These are phyloP conservation scores for Biscogniauxia marginata DNA, from an alignment of 2,329 filamentous ascomycete genomes.

Conservation along the genomic window DNA sequence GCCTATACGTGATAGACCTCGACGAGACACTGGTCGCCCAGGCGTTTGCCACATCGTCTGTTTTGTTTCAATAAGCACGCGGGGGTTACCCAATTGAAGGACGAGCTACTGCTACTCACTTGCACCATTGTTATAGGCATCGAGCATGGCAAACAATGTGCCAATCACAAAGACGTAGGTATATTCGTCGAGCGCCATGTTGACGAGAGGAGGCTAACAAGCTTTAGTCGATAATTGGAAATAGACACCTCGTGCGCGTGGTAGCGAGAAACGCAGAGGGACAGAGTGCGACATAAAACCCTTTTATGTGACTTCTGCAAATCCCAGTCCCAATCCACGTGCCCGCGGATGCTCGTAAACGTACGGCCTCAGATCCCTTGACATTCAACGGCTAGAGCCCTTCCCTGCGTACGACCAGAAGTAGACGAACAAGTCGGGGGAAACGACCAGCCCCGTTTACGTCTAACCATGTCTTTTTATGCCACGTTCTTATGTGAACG, in stretches of 20 bases:
- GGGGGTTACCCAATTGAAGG: neutral
- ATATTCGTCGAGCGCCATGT: conserved; percentile 61
- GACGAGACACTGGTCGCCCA: conserved; percentile 82
- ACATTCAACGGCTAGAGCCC: neutral
- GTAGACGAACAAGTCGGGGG: neutral
- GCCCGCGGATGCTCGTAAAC: neutral
- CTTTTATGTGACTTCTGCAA: neutral
- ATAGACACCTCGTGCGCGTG: neutral
- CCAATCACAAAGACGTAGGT: conserved; percentile 73
- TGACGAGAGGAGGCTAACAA: conserved; percentile 28
- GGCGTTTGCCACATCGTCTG: conserved; percentile 80
- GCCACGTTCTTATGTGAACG: neutral
- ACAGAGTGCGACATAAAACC: neutral
- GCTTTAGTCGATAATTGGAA: neutral
- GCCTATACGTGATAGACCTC: conserved; percentile 68
- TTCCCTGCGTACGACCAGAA: neutral
- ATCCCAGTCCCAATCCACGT: neutral
- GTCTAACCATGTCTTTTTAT: neutral
- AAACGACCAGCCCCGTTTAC: neutral
- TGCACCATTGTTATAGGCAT: conserved; percentile 77
- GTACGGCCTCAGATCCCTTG: neutral
- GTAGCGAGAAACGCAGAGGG: neutral
- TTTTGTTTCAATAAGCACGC: conserved; percentile 11
- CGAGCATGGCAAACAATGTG: conserved; percentile 73
- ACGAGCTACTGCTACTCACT: conserved; percentile 50